phyloP scores from a whole-genome alignment of 148 eudicot genomes.

The Rhododendron kiyosumense region DNA sequence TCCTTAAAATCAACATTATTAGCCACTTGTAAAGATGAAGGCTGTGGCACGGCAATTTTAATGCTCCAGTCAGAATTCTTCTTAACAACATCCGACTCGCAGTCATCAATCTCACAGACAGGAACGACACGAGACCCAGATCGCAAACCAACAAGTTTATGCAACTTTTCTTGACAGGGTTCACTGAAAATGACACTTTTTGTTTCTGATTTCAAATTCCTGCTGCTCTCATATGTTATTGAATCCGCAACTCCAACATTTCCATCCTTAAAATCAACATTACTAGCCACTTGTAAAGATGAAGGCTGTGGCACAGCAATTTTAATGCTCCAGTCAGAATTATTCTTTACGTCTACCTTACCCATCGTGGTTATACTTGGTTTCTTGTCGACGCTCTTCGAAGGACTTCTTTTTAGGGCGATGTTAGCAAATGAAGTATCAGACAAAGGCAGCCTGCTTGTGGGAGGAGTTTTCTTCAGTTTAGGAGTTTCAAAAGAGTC shows the following conservation, averaged over 20 bases:
- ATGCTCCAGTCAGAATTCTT: slow-evolving; percentile 26
- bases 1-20: slow-evolving; percentile 19
- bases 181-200: slow-evolving; percentile 20
- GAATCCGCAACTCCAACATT: slow-evolving; percentile 2
- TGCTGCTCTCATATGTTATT: slow-evolving; percentile 7
- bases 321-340: slow-evolving; percentile 29
- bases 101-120: slow-evolving; percentile 27
- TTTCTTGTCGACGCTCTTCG: slow-evolving; percentile 21
- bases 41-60: slow-evolving; percentile 30
- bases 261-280: slow-evolving; percentile 14
- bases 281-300: slow-evolving; percentile 13
- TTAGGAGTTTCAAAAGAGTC: slow-evolving; percentile 39
- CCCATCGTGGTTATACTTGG: slow-evolving; percentile 18
- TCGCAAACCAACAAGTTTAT: slow-evolving; percentile 23
- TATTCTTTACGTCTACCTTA: slow-evolving; percentile 27
- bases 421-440: slow-evolving; percentile 16
- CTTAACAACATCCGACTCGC: slow-evolving; percentile 3
- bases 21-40: slow-evolving; percentile 15
- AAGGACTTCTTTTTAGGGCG: slow-evolving; percentile 26
- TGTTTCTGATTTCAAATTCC: slow-evolving; percentile 20
- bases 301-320: slow-evolving; percentile 28
- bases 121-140: slow-evolving; percentile 58
- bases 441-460: slow-evolving; percentile 31
- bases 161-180: slow-evolving; percentile 32
- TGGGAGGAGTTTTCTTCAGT: slow-evolving; percentile 34